Evolutionary conservation across 768 basidiomycete species (phyloP).

Genomic region (Pleurotus pulmonarius): DNA sequence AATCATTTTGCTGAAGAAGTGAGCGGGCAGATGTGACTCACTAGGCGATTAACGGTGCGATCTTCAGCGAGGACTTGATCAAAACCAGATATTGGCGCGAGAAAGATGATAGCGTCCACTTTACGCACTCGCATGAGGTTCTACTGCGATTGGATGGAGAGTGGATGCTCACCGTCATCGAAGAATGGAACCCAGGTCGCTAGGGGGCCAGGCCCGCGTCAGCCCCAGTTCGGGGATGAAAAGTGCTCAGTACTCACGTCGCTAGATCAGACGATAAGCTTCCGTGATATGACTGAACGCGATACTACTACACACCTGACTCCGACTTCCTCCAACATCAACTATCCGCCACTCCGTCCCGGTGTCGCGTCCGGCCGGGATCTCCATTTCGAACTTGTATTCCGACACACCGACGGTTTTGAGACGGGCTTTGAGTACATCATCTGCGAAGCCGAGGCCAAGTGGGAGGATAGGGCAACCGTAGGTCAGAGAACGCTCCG

Average conservation of each 20-base stretch:
- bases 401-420: slow-evolving; percentile 80
- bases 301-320: slow-evolving; percentile 43
- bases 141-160: too few species aligned
- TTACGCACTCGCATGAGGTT: too few species aligned
- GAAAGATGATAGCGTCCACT: slow-evolving; percentile 75
- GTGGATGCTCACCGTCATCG: slow-evolving; percentile 41
- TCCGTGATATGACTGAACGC: neutral
- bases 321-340: slow-evolving; percentile 75
- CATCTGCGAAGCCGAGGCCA: slow-evolving; percentile 41
- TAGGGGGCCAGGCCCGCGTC: slow-evolving; percentile 14
- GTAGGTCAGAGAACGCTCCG: neutral
- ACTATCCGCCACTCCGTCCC: slow-evolving; percentile 74
- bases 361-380: slow-evolving; percentile 45
- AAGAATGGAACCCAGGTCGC: slow-evolving; percentile 73
- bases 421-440: slow-evolving; percentile 71
- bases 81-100: slow-evolving; percentile 73
- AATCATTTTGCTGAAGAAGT: neutral
- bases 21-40: slow-evolving; percentile 19
- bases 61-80: slow-evolving; percentile 71
- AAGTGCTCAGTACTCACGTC: slow-evolving; percentile 22
- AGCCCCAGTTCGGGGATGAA: too few species aligned
- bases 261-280: slow-evolving; percentile 18
- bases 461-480: neutral
- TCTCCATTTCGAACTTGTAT: slow-evolving; percentile 77
- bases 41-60: slow-evolving; percentile 54